Evolutionary conservation across 176 grass and related monocot genomes (phyloP), one percentile per base, ranked within the genome.

Genomic region (Metroxylon sagu): DNA sequence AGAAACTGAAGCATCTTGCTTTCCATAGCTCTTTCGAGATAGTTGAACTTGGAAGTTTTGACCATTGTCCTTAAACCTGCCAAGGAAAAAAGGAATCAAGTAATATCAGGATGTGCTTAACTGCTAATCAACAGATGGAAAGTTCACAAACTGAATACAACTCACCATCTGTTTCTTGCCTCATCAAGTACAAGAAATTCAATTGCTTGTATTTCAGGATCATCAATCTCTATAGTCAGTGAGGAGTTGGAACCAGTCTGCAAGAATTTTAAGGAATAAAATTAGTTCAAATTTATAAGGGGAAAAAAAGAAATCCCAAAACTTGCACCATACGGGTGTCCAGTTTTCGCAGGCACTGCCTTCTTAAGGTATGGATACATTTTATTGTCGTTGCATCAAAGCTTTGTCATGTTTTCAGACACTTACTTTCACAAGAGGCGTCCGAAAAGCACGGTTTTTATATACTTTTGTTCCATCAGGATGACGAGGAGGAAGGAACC

Each of bases 1-100:
- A 77, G 64, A 54, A 68, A 18, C 57, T 61, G 87, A 62, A 63
- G 66, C 65, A 71, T 56, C 61, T 63, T 69, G 76, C 53, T 73
- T 64, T 54, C 79, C 62, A 68, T 70, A 48, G 52, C 2, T 43
- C 52, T 60, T 54, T 1, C 48, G 55, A 52, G 63, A 76, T 26
- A 95, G 59, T 54, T 80, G 63, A 68, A 88, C 81, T 65, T 74
- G 93, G 74, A 98, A 98, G 77, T 98, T 98, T 60, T 92, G 69
- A 50, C 84, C 87, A 53, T 85, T 81, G 67, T 92, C 80, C 60
- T 98, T 98, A 35, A 92, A 89, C 93, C 93, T 98, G 69, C 58
- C 26, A n/a, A 16, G 65, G 53, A 61, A 51, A 29, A 69, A 53
- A n/a, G 56, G 30, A 6, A 56, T 60, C 14, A 21, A 59, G 26